Percentiles rank a stretch among this genome's conserved stretches.
These are phyloP conservation scores for Skeletonema potamos DNA, from an alignment of 108 stramenopile genomes.

Conservation along the genomic window DNA sequence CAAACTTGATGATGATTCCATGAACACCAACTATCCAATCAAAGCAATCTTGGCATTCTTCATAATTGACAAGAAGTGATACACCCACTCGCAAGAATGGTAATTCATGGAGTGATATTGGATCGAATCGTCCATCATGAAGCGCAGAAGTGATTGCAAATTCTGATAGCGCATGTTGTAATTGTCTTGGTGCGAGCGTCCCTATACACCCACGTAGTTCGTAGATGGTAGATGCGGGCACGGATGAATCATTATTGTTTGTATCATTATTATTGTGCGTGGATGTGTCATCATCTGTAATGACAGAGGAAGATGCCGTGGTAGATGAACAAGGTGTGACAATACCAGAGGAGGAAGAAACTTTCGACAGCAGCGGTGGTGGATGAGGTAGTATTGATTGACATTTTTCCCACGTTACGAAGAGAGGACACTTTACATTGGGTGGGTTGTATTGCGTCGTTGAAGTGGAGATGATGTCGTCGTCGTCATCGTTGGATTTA, in stretches of 20 bases:
- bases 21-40: conserved; percentile 83
- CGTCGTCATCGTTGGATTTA: conserved; percentile 5
- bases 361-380: neutral
- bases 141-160: conserved; percentile 70
- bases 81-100: conserved; percentile 64
- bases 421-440: conserved; percentile 61
- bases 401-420: conserved; percentile 82
- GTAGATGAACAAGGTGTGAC: conserved; percentile 2
- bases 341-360: neutral
- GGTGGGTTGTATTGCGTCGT: conserved; percentile 15
- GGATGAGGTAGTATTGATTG: neutral
- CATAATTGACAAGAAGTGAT: conserved; percentile 72
- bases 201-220: conserved; percentile 83
- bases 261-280: neutral
- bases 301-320: conserved; percentile 11
- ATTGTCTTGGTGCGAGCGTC: conserved; percentile 49
- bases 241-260: conserved; percentile 1
- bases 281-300: conserved; percentile 20
- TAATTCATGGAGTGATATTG: conserved; percentile 57
- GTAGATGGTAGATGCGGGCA: conserved; percentile 14
- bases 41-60: conserved; percentile 53
- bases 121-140: conserved; percentile 68
- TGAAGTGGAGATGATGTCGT: neutral
- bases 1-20: conserved; percentile 74
- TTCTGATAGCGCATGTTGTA: conserved; percentile 55